Evolutionary conservation across 208 protist genomes (phyloP).

Genomic region (Strigomonas oncopelti): DNA sequence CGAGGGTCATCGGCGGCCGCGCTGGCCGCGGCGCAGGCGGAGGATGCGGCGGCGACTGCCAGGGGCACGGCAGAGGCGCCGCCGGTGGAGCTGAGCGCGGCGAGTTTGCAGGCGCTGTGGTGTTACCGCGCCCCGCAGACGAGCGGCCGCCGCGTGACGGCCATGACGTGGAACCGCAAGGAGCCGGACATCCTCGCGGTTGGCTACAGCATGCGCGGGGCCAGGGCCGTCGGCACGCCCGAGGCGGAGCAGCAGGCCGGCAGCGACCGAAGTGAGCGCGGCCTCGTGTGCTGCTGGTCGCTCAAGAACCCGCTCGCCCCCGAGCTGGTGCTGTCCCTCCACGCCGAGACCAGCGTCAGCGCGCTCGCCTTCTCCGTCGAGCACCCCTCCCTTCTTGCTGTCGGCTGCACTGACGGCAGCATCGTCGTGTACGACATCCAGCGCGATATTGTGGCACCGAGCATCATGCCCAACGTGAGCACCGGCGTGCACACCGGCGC

Average conservation of each 20-base stretch:
- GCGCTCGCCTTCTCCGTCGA: conserved; percentile 89
- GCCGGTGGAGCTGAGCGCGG: conserved; percentile 17
- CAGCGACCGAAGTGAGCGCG: conserved; percentile 21
- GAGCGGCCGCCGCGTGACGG: conserved; percentile 74
- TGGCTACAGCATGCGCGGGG: conserved; percentile 34
- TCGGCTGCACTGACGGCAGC: conserved; percentile 89
- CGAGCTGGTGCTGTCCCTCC: conserved; percentile 82
- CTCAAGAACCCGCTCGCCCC: conserved; percentile 93
- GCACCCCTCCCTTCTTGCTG: conserved; percentile 90
- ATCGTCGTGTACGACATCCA: conserved; percentile 93
- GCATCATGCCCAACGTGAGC: conserved; percentile 52
- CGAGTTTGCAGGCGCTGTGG: conserved; percentile 82
- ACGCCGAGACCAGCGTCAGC: conserved; percentile 81
- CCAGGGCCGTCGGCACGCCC: neutral
- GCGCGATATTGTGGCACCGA: conserved; percentile 63
- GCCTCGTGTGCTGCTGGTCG: conserved; percentile 95
- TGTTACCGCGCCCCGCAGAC: conserved; percentile 75
- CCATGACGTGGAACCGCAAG: conserved; percentile 90
- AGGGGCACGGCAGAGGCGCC: neutral
- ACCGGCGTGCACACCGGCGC: conserved; percentile 91
- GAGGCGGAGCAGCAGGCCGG: conserved; percentile 1
- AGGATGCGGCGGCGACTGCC: neutral
- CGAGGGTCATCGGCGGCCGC: too few relatives aligned
- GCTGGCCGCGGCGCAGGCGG: neutral
- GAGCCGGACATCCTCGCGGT: conserved; percentile 85